Evolutionary conservation across 1,284 basidiomycete species (phyloP).

Genomic region (Leccinum griseonigrum): DNA sequence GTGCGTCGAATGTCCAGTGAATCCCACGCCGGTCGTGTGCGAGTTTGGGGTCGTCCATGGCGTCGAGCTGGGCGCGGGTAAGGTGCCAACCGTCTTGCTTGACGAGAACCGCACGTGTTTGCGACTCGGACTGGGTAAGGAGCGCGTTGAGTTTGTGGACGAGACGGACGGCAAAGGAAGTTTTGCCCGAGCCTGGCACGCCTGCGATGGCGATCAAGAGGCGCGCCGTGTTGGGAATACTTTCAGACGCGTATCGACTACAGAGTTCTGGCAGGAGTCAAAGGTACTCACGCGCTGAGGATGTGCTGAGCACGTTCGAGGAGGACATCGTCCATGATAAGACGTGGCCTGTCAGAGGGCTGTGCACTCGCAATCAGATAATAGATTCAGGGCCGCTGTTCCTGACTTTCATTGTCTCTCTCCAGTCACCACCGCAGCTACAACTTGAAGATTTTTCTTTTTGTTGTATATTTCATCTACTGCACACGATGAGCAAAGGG

Average conservation of each 20-base stretch:
- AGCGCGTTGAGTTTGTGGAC: slow-evolving; percentile 33
- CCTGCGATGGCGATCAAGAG: slow-evolving; percentile 77
- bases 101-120: slow-evolving; percentile 51
- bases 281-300: slow-evolving; percentile 21
- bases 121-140: slow-evolving; percentile 19
- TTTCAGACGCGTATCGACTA: background rate
- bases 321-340: slow-evolving; percentile 33
- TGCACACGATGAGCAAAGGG: background rate
- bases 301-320: slow-evolving; percentile 24
- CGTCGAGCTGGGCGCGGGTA: slow-evolving; percentile 63
- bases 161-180: slow-evolving; percentile 62
- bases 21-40: slow-evolving; percentile 70
- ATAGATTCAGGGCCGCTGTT: background rate
- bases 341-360: too few species aligned
- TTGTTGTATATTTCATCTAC: background rate
- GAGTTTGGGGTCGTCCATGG: slow-evolving; percentile 65
- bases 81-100: slow-evolving; percentile 88
- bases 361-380: too few species aligned
- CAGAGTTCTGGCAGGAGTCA: rapidly evolving
- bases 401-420: background rate
- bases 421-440: background rate
- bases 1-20: slow-evolving; percentile 74
- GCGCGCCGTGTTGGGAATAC: slow-evolving; percentile 34
- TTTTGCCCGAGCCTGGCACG: slow-evolving; percentile 84
- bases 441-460: background rate